phyloP scores from a whole-genome alignment of 371 early-diverging fungal genomes.

The Thermomucor indicae-seudaticae region DNA sequence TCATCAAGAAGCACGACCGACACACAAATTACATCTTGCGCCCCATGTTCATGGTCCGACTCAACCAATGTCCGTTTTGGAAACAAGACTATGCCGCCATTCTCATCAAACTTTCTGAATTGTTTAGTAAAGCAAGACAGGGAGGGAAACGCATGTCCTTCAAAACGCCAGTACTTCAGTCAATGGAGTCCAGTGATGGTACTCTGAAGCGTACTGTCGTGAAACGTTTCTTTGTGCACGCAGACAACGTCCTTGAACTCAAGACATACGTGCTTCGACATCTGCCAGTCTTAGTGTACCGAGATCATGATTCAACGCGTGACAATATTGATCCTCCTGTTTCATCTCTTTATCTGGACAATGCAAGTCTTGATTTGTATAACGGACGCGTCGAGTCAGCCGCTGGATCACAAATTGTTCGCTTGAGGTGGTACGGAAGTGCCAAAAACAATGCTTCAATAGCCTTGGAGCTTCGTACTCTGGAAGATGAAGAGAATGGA shows the following conservation, averaged over 20 bases:
- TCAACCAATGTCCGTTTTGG: conserved; percentile 87
- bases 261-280: conserved; percentile 91
- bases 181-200: background rate
- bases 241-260: conserved; percentile 96
- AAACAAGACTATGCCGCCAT: conserved; percentile 89
- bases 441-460: conserved; percentile 62
- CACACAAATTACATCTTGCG: conserved; percentile 82
- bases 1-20: conserved; percentile 97
- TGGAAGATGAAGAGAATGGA: conserved; percentile 96
- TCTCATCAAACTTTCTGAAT: conserved; percentile 83
- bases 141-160: conserved; percentile 65
- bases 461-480: conserved; percentile 97
- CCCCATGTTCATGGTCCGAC: conserved; percentile 82
- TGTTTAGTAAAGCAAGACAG: conserved; percentile 86
- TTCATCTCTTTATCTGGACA: conserved; percentile 96
- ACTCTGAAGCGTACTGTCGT: conserved; percentile 24
- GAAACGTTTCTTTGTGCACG: conserved; percentile 95
- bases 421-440: conserved; percentile 91
- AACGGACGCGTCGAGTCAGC: conserved; percentile 87
- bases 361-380: conserved; percentile 88
- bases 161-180: conserved; percentile 18
- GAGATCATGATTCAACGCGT: conserved; percentile 61
- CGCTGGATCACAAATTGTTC: conserved; percentile 89
- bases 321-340: conserved; percentile 86
- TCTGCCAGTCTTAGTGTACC: conserved; percentile 94